Evolutionary conservation across 345 rosid genomes (phyloP).

Genomic region (Citrus mangshanensis): DNA sequence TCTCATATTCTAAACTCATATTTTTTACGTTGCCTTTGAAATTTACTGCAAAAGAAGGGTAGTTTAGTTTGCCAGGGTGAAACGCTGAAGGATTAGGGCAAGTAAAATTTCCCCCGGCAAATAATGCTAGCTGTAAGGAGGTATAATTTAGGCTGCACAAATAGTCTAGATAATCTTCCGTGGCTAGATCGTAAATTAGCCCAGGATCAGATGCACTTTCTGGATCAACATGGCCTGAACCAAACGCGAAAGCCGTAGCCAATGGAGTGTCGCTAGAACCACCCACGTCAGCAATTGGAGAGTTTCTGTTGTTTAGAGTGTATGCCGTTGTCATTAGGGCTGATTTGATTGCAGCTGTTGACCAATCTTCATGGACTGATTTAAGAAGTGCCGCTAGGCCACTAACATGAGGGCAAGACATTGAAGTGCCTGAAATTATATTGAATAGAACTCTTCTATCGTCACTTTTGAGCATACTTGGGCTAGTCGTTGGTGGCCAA

Average conservation of each 20-base stretch:
- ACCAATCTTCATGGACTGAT: slow-evolving; percentile 67
- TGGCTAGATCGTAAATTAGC: slow-evolving; percentile 41
- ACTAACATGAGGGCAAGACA: slow-evolving; percentile 83
- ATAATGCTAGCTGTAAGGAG: slow-evolving; percentile 27
- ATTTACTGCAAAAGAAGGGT: slow-evolving; percentile 56
- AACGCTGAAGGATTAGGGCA: slow-evolving; percentile 22
- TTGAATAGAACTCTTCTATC: slow-evolving; percentile 61
- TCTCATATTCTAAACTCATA: slow-evolving; percentile 19
- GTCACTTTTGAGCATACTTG: slow-evolving; percentile 45
- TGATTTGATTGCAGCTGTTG: slow-evolving; percentile 82
- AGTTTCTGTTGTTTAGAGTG: slow-evolving; percentile 39
- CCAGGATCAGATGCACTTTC: slow-evolving; percentile 57
- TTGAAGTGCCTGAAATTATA: slow-evolving; percentile 78
- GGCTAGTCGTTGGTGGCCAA: slow-evolving; percentile 58
- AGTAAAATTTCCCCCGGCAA: slow-evolving; percentile 22
- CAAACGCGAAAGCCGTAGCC: slow-evolving; percentile 45
- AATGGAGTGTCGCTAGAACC: slow-evolving; percentile 2
- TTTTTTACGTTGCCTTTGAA: slow-evolving; percentile 17
- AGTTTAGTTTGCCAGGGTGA: slow-evolving; percentile 48
- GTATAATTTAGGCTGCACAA: slow-evolving; percentile 51
- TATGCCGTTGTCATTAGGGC: slow-evolving; percentile 87
- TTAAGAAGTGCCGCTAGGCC: slow-evolving; percentile 74
- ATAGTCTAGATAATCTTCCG: slow-evolving; percentile 35
- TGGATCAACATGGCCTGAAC: slow-evolving; percentile 62
- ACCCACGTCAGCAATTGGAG: slow-evolving; percentile 29